Percentiles rank a stretch among this genome's conserved stretches.
phyloP scores from a whole-genome alignment of 192 early-diverging fungal species.

The Dispira simplex region DNA sequence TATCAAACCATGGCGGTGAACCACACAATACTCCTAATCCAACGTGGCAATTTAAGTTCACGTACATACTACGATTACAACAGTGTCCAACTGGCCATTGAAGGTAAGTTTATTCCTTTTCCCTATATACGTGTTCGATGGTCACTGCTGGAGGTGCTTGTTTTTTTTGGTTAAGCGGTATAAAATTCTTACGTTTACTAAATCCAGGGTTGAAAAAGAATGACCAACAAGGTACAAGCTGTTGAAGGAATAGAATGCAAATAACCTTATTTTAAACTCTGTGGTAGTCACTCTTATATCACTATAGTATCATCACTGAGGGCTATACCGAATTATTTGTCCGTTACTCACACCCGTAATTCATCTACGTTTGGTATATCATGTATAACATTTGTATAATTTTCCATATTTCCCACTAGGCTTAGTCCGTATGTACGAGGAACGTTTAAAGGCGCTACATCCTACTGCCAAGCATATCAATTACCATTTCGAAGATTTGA shows the following conservation, averaged over 20 bases:
- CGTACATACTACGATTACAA: slow-evolving; percentile 1
- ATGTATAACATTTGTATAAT: not conserved
- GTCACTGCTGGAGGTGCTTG: not conserved
- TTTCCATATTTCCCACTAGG: not conserved
- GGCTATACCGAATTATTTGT: not conserved
- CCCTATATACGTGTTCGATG: not conserved
- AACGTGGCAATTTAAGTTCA: not conserved
- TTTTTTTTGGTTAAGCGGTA: no score
- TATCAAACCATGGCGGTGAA: not conserved
- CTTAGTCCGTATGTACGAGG: slow-evolving; percentile 20
- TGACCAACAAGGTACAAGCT: no score
- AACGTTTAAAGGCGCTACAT: slow-evolving; percentile 17
- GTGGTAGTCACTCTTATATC: not conserved
- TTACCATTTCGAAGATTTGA: slow-evolving; percentile 23
- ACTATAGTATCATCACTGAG: not conserved
- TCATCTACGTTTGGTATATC: no score
- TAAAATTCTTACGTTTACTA: no score
- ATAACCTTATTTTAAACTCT: not conserved
- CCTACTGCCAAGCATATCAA: slow-evolving; percentile 17
- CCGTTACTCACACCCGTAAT: no score
- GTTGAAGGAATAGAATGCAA: no score
- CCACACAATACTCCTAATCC: not conserved
- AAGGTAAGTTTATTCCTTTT: not conserved
- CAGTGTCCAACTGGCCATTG: not conserved
- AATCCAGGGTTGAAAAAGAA: no score